Base-by-base conservation (phyloP, 2,329 filamentous ascomycete species). In the Ophiognomonia clavigignenti-juglandacearum region DNA sequence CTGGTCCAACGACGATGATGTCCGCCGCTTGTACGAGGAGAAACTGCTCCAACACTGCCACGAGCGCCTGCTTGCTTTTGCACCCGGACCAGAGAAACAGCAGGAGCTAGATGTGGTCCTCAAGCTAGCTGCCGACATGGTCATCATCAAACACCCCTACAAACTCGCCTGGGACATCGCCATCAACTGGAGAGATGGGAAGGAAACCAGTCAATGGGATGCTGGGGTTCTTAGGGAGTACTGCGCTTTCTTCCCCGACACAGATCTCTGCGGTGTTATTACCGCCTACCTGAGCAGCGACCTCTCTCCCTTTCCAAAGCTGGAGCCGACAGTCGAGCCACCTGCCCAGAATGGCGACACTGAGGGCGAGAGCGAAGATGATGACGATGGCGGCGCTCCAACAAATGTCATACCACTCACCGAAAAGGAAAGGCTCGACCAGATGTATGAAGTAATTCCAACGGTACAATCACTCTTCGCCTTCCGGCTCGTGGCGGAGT, bases 71-170 rank as follows among this genome's bases (percentile, higher is more conserved):
- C 65, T 85, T 8, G 83, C 87, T 23, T 73, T 88, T 14, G 79
- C 84, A 3, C 51, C 74, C 1, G 81, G 83, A 4, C 63, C 69
- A 3, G 71, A 82, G 48, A 97, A 97, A 65, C 61, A 68, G 1
- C 66, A 72, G 16, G 90, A 95, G 63, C 78, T 87, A 22, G 71
- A 81, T 29, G 83, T 86, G 53, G 85, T 96, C 0, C 68, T 86
- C 58, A 84, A 86, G 50, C 71, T 93, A 43, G 90, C 92, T 1
- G 82, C 84, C 53, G 93, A 92, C 52, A 96, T 98, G 87, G 92
- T 98, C 51, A 87, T 96, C 50, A 93, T 98, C 62, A 91, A 92
- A 57, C 90, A 97, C 57, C 88, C 89, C 0, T 96, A 85, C 66
- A 81, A 85, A 53, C 74, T 95, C 14, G 93, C 93, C 0, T 98